Conservation (phyloP, 2,329 filamentous ascomycete genomes). For the Cordyceps cicadae region DNA sequence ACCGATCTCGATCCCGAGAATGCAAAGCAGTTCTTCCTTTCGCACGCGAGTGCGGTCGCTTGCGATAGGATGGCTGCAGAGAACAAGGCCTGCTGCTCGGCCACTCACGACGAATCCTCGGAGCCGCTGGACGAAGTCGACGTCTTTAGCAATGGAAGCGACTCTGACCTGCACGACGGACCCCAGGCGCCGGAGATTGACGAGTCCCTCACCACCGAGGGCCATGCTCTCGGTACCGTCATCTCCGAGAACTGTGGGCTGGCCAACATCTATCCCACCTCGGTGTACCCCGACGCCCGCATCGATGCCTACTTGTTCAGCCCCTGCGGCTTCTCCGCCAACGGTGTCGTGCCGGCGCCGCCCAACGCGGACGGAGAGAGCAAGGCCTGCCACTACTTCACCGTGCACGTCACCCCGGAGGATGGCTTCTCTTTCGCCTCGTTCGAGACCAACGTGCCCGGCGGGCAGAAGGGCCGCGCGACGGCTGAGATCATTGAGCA, state of each 20-base stretch:
- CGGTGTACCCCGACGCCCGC: slow-evolving; percentile 82
- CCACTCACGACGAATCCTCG: slow-evolving; percentile 43
- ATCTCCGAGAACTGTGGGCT: slow-evolving; percentile 87
- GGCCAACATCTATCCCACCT: slow-evolving; percentile 77
- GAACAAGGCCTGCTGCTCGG: slow-evolving; percentile 53
- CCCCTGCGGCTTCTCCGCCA: slow-evolving; percentile 94
- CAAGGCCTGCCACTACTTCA: slow-evolving; percentile 80
- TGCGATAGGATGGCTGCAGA: slow-evolving; percentile 67
- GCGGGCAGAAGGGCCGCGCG: slow-evolving; percentile 76
- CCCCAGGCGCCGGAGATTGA: slow-evolving; percentile 47
- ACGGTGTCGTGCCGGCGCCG: slow-evolving; percentile 82
- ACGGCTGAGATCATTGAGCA: slow-evolving; percentile 88
- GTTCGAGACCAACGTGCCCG: slow-evolving; percentile 96
- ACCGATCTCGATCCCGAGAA: slow-evolving; percentile 61
- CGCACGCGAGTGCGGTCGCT: slow-evolving; percentile 78
- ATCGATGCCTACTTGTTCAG: slow-evolving; percentile 96
- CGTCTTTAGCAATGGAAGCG: slow-evolving; percentile 65
- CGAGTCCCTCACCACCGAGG: slow-evolving; percentile 79
- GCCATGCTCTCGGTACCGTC: slow-evolving; percentile 84
- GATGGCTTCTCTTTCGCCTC: slow-evolving; percentile 95
- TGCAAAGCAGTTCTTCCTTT: slow-evolving; percentile 62
- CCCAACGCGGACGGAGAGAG: slow-evolving; percentile 38
- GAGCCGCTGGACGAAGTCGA: slow-evolving; percentile 57
- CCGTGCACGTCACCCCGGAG: slow-evolving; percentile 95
- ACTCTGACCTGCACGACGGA: slow-evolving; percentile 45